Evolutionary conservation across 1,284 basidiomycete species (phyloP).

Genomic region (Wolfiporia cocos): DNA sequence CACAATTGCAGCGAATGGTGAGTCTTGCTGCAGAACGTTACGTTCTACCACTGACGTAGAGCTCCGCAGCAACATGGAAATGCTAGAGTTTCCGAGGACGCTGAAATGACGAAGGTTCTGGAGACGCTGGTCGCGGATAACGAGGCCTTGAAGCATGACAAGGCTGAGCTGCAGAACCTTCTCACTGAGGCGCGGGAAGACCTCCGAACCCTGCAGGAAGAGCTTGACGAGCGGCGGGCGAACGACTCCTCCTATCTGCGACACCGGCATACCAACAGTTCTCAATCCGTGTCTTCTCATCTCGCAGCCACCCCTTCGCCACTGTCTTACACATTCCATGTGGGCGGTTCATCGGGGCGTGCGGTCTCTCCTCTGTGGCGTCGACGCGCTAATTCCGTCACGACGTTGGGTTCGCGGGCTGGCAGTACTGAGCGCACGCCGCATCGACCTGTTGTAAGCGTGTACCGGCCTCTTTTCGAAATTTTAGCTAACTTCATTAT

Average conservation of each 20-base stretch:
- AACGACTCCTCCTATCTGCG: constrained; percentile 26
- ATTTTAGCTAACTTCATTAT: no score
- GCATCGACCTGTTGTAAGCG: no score
- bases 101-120: constrained; percentile 62
- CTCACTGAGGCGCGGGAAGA: constrained; percentile 78
- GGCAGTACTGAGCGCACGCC: constrained; percentile 24
- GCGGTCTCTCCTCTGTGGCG: constrained; percentile 20
- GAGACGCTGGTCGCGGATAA: constrained; percentile 83
- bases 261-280: constrained; percentile 20
- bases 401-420: constrained; percentile 18
- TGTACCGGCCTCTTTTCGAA: no score
- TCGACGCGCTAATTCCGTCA: constrained; percentile 9
- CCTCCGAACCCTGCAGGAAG: constrained; percentile 58
- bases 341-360: constrained; percentile 21
- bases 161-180: constrained; percentile 69
- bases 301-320: constrained; percentile 14
- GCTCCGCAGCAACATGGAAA: constrained; percentile 41
- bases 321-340: constrained; percentile 22
- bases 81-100: constrained; percentile 38
- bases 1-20: constrained; percentile 56
- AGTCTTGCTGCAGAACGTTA: constrained; percentile 5
- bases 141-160: constrained; percentile 75
- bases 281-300: constrained; percentile 16
- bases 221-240: constrained; percentile 66
- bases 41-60: no score